Evolutionary conservation across 2,329 filamentous ascomycete species (phyloP).

Genomic region (Cladosporium velox): DNA sequence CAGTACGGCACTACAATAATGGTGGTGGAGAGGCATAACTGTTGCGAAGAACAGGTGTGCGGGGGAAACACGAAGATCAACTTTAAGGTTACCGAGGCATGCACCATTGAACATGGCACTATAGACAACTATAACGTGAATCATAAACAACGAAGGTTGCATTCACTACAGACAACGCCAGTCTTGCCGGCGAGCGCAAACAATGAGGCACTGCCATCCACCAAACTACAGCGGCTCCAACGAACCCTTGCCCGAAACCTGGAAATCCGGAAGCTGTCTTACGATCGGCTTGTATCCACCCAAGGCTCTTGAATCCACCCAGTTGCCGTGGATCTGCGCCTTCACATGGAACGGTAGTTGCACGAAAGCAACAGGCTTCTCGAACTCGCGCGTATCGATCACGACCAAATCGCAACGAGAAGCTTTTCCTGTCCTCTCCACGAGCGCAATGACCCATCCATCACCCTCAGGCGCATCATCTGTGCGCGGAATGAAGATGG

Average conservation of each 20-base stretch:
- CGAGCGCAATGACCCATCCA: slow-evolving; percentile 53
- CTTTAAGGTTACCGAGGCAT: slow-evolving; percentile 7
- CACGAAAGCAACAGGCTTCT: slow-evolving; percentile 43
- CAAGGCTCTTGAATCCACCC: slow-evolving; percentile 15
- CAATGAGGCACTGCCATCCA: not conserved
- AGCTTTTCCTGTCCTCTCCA: slow-evolving; percentile 37
- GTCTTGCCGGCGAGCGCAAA: not conserved
- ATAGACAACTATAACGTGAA: not conserved
- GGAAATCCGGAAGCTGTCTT: not conserved
- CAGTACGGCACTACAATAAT: not conserved
- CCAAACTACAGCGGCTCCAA: not conserved
- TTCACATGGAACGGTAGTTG: slow-evolving; percentile 40
- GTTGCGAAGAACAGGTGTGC: not conserved
- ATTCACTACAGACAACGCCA: not conserved
- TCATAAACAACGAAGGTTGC: not conserved
- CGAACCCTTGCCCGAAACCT: not conserved
- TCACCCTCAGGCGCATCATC: slow-evolving; percentile 50
- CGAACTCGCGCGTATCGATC: slow-evolving; percentile 45
- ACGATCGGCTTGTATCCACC: not conserved
- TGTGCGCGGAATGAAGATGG: slow-evolving; percentile 53
- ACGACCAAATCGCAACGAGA: slow-evolving; percentile 41
- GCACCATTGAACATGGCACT: not conserved
- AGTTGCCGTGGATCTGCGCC: slow-evolving; percentile 21
- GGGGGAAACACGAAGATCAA: not conserved
- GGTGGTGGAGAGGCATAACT: not conserved